phyloP scores from a whole-genome alignment of 73 alveolate genomes.

The Tetrahymena elliotti region DNA sequence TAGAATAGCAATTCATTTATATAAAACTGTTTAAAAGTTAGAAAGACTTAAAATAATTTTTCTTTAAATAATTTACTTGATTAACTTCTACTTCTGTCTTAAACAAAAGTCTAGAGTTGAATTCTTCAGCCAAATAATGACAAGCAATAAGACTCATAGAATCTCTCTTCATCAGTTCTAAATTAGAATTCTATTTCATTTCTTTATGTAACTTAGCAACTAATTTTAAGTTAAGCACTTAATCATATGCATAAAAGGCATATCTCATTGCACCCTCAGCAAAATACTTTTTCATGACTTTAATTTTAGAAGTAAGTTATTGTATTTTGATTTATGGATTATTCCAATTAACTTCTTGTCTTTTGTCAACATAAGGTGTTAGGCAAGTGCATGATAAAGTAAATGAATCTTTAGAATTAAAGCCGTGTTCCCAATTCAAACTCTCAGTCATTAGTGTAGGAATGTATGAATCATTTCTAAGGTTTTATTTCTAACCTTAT shows the following conservation, averaged over 20 bases:
- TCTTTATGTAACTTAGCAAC: neutral
- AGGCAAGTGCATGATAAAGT: neutral
- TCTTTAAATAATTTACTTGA: neutral
- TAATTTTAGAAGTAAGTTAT: neutral
- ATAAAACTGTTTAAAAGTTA: too few species aligned
- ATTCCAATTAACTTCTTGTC: neutral
- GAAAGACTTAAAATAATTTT: too few species aligned
- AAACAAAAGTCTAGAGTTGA: neutral
- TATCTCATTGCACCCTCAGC: neutral
- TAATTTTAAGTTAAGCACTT: neutral
- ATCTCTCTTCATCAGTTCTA: neutral
- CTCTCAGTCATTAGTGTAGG: neutral
- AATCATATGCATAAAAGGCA: neutral
- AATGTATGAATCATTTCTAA: neutral
- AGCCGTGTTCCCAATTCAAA: neutral
- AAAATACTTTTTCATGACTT: neutral
- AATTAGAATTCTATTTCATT: neutral
- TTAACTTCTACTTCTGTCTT: neutral
- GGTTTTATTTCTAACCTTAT: neutral
- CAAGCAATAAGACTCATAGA: neutral
- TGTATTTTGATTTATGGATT: neutral
- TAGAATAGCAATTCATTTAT: neutral
- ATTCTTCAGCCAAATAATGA: neutral
- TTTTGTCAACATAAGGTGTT: neutral
- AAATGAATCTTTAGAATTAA: neutral